Conservation (phyloP, 148 eudicot genomes). For the Camellia lanceoleosa region DNA sequence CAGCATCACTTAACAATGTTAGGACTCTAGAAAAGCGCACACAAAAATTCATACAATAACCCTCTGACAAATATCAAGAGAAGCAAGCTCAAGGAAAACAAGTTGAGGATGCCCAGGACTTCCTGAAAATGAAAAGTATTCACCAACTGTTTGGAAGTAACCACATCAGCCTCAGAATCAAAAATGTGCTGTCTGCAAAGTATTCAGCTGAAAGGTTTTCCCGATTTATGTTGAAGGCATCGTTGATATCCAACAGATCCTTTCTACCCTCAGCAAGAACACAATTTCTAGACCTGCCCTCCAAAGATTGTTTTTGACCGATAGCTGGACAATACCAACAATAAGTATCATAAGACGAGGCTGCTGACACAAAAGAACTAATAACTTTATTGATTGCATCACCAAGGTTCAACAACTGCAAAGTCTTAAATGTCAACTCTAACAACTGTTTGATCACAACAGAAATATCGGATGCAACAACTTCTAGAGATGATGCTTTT, state of each 20-base stretch:
- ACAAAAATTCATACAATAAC: too few species aligned
- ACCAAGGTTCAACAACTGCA: slow-evolving; percentile 43
- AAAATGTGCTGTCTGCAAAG: slow-evolving; percentile 49
- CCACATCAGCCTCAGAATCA: slow-evolving; percentile 57
- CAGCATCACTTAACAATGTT: too few species aligned
- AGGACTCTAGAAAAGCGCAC: too few species aligned
- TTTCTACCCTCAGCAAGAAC: slow-evolving; percentile 51
- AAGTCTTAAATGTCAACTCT: slow-evolving; percentile 54
- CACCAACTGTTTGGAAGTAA: slow-evolving; percentile 58
- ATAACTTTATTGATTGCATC: slow-evolving; percentile 42
- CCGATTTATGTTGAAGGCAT: slow-evolving; percentile 34
- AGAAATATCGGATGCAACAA: slow-evolving; percentile 52
- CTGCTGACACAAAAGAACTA: slow-evolving; percentile 48
- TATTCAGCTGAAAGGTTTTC: slow-evolving; percentile 34
- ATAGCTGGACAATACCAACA: slow-evolving; percentile 39
- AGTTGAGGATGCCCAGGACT: slow-evolving; percentile 41
- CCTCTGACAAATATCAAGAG: too few species aligned
- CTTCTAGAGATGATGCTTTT: slow-evolving; percentile 50
- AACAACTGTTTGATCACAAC: slow-evolving; percentile 61
- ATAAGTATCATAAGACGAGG: slow-evolving; percentile 54
- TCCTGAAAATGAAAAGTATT: slow-evolving; percentile 40
- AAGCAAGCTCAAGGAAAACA: neutral
- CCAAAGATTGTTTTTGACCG: slow-evolving; percentile 33
- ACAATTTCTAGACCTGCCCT: slow-evolving; percentile 31
- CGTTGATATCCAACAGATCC: slow-evolving; percentile 52